Evolutionary conservation across 768 basidiomycete genomes (phyloP), one percentile per base, ranked within the genome.

Genomic region (Boletus tylopilopsis): DNA sequence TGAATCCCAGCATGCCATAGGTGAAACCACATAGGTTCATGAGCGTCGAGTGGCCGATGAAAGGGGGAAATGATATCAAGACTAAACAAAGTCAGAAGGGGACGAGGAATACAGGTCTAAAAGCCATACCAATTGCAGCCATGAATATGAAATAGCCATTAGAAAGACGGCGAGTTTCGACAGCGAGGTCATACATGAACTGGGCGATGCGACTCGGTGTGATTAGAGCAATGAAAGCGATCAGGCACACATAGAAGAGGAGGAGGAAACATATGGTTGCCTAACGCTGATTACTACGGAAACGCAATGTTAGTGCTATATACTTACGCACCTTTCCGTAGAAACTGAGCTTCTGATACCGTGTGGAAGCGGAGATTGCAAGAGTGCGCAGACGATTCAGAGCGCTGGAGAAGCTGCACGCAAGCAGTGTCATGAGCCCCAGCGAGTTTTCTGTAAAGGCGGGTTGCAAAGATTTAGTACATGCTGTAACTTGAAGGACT

Each of bases 1-100:
- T 75, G 68, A 87, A 85, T 0, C 91, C 91, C 49, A 76, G 76
- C 71, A 89, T 76, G 38, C 91, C 90, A 58, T 88, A 93, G 2
- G 88, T 85, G 66, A 91, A 93, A 2, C 91, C 91, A 58, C 82
- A 85, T 8, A 94, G 63, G 12, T 84, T 82, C 24, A 81, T 59
- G 35, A 70, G 49, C 4, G 53, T 59, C 9, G 65, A 42, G 47
- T 67, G 59, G 27, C 67, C 65, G 41, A 67, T 61, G 50, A 67
- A 67, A 22, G 65, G 65, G 33, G 67, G 65, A 35, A 68, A 68
- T 51, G 65, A 67, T 48, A 49, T 53, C 51, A 58, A 39, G 36
- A 68, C 67, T 67, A 22, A 18, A 43, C 32, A 24, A 9, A 36
- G 43, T 64, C 12, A 57, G 42, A 12, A 46, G 44, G 34, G 27